Percentiles rank a stretch among this genome's conserved stretches.
phyloP scores from a whole-genome alignment of 768 basidiomycete species.

The Tulasnella sp. region DNA sequence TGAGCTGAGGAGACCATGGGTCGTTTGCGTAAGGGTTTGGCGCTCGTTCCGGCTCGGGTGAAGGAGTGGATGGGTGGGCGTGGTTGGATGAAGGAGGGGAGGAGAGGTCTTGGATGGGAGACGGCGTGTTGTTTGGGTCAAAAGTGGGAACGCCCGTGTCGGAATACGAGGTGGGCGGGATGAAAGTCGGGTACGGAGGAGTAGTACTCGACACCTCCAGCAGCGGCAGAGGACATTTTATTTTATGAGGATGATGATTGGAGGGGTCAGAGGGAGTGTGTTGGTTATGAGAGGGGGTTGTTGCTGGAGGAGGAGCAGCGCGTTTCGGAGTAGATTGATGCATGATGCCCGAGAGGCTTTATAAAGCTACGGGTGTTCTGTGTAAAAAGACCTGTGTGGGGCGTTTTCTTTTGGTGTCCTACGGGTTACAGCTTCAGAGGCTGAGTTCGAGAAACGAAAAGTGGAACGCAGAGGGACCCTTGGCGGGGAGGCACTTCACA shows the following conservation, averaged over 20 bases:
- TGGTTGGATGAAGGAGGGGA: neutral
- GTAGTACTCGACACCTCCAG: constrained; percentile 14
- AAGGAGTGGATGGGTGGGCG: neutral
- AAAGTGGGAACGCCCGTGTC: constrained; percentile 13
- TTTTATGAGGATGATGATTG: too few species aligned
- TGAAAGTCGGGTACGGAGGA: neutral
- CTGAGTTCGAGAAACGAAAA: neutral
- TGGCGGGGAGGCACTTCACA: constrained; percentile 1
- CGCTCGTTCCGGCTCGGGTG: neutral
- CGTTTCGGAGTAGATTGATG: neutral
- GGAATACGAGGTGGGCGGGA: constrained; percentile 8
- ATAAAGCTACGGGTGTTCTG: neutral
- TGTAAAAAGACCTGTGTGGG: neutral
- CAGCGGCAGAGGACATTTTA: neutral
- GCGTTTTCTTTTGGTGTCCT: neutral
- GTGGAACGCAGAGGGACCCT: neutral
- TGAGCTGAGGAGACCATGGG: constrained; percentile 9
- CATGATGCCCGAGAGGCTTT: neutral
- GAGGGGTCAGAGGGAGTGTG: neutral
- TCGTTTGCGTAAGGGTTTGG: constrained; percentile 5
- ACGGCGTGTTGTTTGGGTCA: neutral
- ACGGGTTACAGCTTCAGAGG: neutral
- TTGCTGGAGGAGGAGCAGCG: neutral
- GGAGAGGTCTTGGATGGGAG: neutral
- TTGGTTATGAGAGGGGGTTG: neutral